phyloP scores from a whole-genome alignment of 176 grass and related monocot species.

The Miscanthus lutarioriparius region DNA sequence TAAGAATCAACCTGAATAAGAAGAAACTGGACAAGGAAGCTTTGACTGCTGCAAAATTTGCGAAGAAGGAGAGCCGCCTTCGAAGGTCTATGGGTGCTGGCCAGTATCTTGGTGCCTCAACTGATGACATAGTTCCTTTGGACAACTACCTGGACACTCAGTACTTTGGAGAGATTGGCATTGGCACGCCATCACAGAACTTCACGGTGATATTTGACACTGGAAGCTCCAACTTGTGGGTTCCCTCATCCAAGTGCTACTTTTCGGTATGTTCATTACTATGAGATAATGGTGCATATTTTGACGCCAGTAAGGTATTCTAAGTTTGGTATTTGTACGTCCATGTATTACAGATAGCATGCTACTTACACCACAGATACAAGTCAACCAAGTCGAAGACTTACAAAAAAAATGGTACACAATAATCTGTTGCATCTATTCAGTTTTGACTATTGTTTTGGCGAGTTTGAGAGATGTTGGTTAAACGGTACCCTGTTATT shows the following conservation, averaged over 20 bases:
- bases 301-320: neutral
- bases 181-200: slow-evolving; percentile 71
- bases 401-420: slow-evolving; percentile 68
- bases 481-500: neutral
- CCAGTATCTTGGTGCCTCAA: slow-evolving; percentile 29
- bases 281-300: neutral
- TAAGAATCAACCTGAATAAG: slow-evolving; percentile 72
- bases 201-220: slow-evolving; percentile 85
- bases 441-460: slow-evolving; percentile 7
- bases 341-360: slow-evolving; percentile 55
- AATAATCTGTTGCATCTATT: neutral
- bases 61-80: slow-evolving; percentile 38
- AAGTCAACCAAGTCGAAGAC: slow-evolving; percentile 51
- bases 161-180: slow-evolving; percentile 73
- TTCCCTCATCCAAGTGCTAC: slow-evolving; percentile 68
- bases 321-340: slow-evolving; percentile 7
- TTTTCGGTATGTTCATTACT: slow-evolving; percentile 55
- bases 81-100: slow-evolving; percentile 24
- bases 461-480: neutral
- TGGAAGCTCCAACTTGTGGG: slow-evolving; percentile 82
- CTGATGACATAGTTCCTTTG: slow-evolving; percentile 63
- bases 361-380: slow-evolving; percentile 71
- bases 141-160: slow-evolving; percentile 84
- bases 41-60: slow-evolving; percentile 49
- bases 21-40: slow-evolving; percentile 55